phyloP scores from a whole-genome alignment of 2,329 filamentous ascomycete genomes.

The Paecilomyces variotii region DNA sequence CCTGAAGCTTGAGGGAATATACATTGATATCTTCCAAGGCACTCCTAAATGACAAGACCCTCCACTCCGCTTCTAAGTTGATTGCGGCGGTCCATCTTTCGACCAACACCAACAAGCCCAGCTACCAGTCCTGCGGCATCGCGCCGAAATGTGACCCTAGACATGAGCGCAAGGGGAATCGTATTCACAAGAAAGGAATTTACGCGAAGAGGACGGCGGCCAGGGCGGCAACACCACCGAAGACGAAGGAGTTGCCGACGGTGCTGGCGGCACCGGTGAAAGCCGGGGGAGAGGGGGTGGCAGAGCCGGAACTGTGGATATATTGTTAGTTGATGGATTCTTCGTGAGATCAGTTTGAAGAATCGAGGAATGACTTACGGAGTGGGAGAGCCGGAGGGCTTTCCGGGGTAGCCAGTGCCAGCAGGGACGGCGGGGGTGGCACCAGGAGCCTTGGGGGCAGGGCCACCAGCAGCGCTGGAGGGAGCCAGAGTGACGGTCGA shows the following conservation, averaged over 20 bases:
- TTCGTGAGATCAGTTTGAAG: not conserved
- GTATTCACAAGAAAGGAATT: conserved; percentile 21
- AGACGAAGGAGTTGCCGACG: conserved; percentile 19
- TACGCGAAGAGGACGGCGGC: conserved; percentile 27
- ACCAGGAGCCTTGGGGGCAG: conserved; percentile 6
- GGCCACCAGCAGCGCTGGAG: conserved; percentile 5
- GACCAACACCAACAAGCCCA: not conserved
- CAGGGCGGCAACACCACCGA: conserved; percentile 23
- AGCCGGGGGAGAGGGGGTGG: conserved; percentile 12
- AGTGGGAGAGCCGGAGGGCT: conserved; percentile 2
- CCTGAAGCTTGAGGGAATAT: not conserved
- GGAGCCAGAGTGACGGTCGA: conserved; percentile 18
- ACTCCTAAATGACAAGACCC: not conserved
- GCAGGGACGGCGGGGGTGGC: conserved; percentile 6
- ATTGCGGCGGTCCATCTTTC: not conserved
- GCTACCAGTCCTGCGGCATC: not conserved
- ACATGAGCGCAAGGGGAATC: conserved; percentile 12
- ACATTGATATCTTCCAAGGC: not conserved
- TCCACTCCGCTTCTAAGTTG: not conserved
- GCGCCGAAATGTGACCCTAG: not conserved
- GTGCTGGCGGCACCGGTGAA: conserved; percentile 24
- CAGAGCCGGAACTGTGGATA: not conserved
- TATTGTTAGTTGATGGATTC: not conserved
- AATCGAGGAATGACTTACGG: conserved; percentile 10
- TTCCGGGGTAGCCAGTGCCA: conserved; percentile 12